Base-by-base conservation (phyloP, 495 filamentous ascomycete species). In the Tetracladium marchalianum region DNA sequence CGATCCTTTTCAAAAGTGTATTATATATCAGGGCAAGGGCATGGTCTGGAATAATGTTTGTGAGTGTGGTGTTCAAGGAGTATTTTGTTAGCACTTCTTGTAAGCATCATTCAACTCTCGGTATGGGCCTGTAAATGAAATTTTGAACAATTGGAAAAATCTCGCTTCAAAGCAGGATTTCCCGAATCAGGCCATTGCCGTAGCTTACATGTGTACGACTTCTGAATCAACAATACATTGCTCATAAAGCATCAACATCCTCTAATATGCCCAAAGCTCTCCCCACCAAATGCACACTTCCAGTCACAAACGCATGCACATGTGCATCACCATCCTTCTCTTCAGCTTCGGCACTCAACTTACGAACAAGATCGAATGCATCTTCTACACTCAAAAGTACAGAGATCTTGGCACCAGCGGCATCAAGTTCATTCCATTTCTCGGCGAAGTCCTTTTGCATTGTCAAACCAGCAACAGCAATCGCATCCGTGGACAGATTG, bases 241-340 rank as follows among this genome's bases (percentile, higher is more conserved):
- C 3, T 35, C 9, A 44, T 18, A 44, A 34, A 2, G 41, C 41
- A 44, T 44, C 47, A 9, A 44, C 47, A 9, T 48, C 54, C 58
- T 88, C 86, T 41, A 97, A 66, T 5, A 83, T 78, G 61, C 84
- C 83, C 24, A 96, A 63, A 47, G 88, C 68, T 0, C 84, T 83
- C 4, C 90, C 89, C 1, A 95, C 86, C 8, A 97, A 72, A 67
- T 95, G 87, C 48, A 95, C 71, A 60, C 88, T 95, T 5, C 90
- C 90, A 15, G 90, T 96, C 27, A 87, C 69, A 16, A 86, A 60
- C 2, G 77, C 59, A 19, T 55, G 51, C 1, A 55, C 53, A 27
- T 27, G 22, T 27, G 22, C 22, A 46, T 58, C 53, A 6, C 61
- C 57, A 19, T 45, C 44, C 17, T 16, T 36, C 8, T 49, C 49